Evolutionary conservation across 1,284 basidiomycete species (phyloP), one percentile per base, ranked within the genome.

Genomic region (Rhodotorula sp.): DNA sequence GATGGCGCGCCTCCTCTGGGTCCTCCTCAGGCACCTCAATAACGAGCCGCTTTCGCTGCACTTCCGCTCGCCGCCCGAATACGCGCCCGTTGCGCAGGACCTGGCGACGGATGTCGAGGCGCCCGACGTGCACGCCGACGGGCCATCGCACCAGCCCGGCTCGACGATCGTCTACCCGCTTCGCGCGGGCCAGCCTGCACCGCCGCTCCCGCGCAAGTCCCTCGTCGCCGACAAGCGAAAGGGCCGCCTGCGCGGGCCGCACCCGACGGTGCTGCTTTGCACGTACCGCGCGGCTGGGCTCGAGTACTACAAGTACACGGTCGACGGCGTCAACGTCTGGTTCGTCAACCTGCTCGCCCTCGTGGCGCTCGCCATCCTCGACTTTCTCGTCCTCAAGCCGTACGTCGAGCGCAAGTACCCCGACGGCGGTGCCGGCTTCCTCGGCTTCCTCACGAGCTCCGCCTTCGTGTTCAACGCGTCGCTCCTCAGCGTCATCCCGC

Each of bases 261-360:
- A 79, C 34, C 81, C 81, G 67, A 97, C 91, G 0, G 92, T 99
- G 22, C 84, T 99, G 29, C 86, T 99, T 37, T 99, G 97, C 84
- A 96, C 91, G 3, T 99, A 99, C 82, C 88, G 89, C 51, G 97
- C 97, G 1, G 86, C 91, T 59, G 97, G 96, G 1, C 84, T 88
- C 78, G 88, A 97, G 82, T 99, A 97, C 84, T 98, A 94, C 90
- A 99, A 99, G 85, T 99, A 99, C 82, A 99, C 97, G 3, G 87
- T 99, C 60, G 94, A 96, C 36, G 97, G 97, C 37, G 94, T 99
- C 78, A 99, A 99, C 85, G 98, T 99, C 81, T 84, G 99, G 75
- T 99, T 99, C 82, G 88, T 99, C 84, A 97, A 99, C 83, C 90
- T 98, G 66, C 82, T 99, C 41, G 91, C 94, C 1, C 83, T 98